These are phyloP conservation scores for Melaleuca quinquenervia DNA, from an alignment of 345 rosid species.

Conservation along the genomic window DNA sequence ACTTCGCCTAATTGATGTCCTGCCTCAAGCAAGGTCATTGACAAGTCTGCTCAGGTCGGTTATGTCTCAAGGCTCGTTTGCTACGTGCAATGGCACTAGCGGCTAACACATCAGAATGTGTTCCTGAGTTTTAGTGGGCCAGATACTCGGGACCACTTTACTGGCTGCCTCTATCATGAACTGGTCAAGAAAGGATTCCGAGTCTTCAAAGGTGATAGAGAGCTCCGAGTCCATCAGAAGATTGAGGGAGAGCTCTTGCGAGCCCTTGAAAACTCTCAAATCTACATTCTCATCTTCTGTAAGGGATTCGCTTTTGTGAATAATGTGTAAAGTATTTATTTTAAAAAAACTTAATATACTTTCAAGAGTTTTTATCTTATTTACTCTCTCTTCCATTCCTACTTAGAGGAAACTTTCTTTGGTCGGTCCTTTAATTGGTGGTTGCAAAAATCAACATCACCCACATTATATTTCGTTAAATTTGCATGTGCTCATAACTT, in stretches of 20 bases:
- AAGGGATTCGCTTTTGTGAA: not conserved
- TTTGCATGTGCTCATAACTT: not conserved
- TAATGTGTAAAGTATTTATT: too few relatives aligned
- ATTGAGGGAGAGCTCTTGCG: not conserved
- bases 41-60: too few relatives aligned
- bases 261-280: not conserved
- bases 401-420: not conserved
- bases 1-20: too few relatives aligned
- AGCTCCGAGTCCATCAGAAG: not conserved
- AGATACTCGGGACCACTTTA: not conserved
- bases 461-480: not conserved
- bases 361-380: too few relatives aligned
- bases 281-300: not conserved
- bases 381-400: too few relatives aligned
- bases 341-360: too few relatives aligned
- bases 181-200: not conserved
- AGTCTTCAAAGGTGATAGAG: rapidly evolving
- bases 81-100: too few relatives aligned
- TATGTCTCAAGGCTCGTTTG: too few relatives aligned
- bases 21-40: too few relatives aligned
- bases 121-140: too few relatives aligned
- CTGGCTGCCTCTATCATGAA: not conserved
- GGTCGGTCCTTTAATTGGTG: not conserved
- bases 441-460: not conserved
- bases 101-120: too few relatives aligned